Conservation (phyloP, 2,329 filamentous ascomycete species). For the Aurifilum marmelostoma region DNA sequence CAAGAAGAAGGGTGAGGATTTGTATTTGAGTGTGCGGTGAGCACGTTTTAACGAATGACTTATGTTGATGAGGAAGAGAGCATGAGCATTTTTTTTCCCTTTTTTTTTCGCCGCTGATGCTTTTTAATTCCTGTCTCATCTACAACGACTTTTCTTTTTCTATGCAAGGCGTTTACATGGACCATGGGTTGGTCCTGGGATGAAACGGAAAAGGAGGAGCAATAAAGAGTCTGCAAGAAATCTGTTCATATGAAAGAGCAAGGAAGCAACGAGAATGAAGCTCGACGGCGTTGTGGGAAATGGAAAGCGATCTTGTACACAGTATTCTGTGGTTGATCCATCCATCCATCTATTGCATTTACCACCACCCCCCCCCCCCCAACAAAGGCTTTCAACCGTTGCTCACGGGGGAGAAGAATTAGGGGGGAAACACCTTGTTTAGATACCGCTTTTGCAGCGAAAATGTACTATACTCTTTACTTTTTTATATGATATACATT, state of each 20-base stretch:
- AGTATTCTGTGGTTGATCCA: neutral
- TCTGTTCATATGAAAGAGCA: neutral
- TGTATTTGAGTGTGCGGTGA: conserved; percentile 61
- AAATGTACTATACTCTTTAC: neutral
- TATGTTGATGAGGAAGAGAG: neutral
- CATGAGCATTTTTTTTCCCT: neutral
- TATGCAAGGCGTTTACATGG: neutral
- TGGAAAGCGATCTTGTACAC: neutral
- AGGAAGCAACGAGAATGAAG: neutral
- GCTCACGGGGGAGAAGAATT: neutral
- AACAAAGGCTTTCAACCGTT: too few relatives aligned
- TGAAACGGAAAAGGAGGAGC: neutral
- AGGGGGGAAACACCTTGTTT: too few relatives aligned
- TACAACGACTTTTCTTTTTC: neutral
- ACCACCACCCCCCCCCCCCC: too few relatives aligned
- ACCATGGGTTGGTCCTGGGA: neutral
- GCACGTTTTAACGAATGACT: neutral
- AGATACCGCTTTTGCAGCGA: neutral
- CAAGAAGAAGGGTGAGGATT: conserved; percentile 65
- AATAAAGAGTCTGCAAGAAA: neutral
- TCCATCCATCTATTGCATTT: neutral
- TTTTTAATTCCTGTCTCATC: neutral
- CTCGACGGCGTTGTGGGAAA: neutral
- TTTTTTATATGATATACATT: neutral
- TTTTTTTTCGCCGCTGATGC: neutral